Evolutionary conservation across 352 stramenopile genomes (phyloP).

Genomic region (Phytophthora meadii): DNA sequence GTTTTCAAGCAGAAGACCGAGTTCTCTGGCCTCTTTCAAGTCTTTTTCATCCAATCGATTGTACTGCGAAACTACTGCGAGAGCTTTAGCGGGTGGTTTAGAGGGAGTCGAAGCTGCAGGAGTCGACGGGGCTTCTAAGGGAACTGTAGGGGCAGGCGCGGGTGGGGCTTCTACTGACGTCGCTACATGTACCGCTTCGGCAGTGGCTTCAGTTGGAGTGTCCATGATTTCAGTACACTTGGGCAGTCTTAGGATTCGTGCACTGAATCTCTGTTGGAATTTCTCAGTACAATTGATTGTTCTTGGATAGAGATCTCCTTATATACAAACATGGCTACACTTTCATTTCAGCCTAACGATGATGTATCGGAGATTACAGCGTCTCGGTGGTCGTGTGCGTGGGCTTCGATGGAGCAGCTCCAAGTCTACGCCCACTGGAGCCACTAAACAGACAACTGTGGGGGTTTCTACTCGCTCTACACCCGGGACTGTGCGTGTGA

Average conservation of each 20-base stretch:
- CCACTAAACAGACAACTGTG: background rate
- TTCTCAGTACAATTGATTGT: constrained; percentile 6
- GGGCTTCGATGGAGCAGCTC: constrained; percentile 31
- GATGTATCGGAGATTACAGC: constrained; percentile 20
- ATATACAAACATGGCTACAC: constrained; percentile 5
- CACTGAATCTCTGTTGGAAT: constrained; percentile 2
- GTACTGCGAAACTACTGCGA: constrained; percentile 39
- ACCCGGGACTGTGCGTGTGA: constrained; percentile 47
- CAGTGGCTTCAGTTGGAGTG: background rate
- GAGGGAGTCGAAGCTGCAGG: background rate
- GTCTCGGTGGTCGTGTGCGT: constrained; percentile 13
- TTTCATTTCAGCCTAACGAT: background rate
- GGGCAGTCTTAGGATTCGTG: background rate
- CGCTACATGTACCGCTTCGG: too few species aligned
- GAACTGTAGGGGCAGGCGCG: too few species aligned
- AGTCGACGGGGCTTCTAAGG: too few species aligned
- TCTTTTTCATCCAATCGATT: constrained; percentile 73
- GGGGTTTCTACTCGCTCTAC: constrained; percentile 20
- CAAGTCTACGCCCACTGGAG: constrained; percentile 11
- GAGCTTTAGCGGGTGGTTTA: constrained; percentile 21
- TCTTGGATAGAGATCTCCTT: constrained; percentile 2
- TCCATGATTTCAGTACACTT: constrained; percentile 12
- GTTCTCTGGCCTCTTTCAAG: constrained; percentile 47
- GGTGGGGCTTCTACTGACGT: too few species aligned
- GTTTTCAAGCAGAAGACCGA: constrained; percentile 58